Evolutionary conservation across 2,329 filamentous ascomycete genomes (phyloP).

Genomic region (Trichoderma arundinaceum): DNA sequence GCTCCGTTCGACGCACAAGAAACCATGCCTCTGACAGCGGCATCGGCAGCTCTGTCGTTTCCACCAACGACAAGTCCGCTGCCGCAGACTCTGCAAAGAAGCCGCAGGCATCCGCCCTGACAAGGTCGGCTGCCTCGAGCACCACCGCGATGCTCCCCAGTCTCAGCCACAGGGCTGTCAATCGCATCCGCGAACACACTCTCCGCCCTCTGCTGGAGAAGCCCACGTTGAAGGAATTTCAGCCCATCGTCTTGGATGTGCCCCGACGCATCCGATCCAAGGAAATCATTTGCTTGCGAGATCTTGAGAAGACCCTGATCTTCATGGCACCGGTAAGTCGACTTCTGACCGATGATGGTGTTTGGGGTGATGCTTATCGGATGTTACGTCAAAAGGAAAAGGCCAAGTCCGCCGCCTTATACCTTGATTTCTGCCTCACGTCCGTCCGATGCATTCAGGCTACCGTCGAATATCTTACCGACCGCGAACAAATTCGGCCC

Average conservation of each 20-base stretch:
- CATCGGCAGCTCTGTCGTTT: slow-evolving; percentile 80
- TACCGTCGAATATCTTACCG: slow-evolving; percentile 83
- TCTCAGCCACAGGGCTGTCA: slow-evolving; percentile 72
- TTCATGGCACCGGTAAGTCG: slow-evolving; percentile 93
- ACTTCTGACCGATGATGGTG: slow-evolving; percentile 58
- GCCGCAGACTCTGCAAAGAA: slow-evolving; percentile 52
- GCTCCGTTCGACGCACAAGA: slow-evolving; percentile 61
- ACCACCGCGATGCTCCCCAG: slow-evolving; percentile 58
- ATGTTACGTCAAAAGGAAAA: slow-evolving; percentile 77
- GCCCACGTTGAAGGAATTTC: slow-evolving; percentile 76
- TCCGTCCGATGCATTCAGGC: slow-evolving; percentile 90
- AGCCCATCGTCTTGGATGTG: slow-evolving; percentile 77
- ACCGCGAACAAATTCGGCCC: slow-evolving; percentile 83
- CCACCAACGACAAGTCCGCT: slow-evolving; percentile 58
- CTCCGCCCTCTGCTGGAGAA: slow-evolving; percentile 79
- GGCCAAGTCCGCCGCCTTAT: slow-evolving; percentile 71
- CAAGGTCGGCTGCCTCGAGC: slow-evolving; percentile 60
- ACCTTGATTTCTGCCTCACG: slow-evolving; percentile 87
- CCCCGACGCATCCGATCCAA: slow-evolving; percentile 80
- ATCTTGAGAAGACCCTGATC: slow-evolving; percentile 91
- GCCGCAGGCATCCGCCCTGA: slow-evolving; percentile 61
- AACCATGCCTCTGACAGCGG: slow-evolving; percentile 86
- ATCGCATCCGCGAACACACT: slow-evolving; percentile 80
- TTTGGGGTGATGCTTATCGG: slow-evolving; percentile 71
- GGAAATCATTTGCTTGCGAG: slow-evolving; percentile 87